Conservation (phyloP, 164 flowering plant genomes). For the Protea cynaroides region DNA sequence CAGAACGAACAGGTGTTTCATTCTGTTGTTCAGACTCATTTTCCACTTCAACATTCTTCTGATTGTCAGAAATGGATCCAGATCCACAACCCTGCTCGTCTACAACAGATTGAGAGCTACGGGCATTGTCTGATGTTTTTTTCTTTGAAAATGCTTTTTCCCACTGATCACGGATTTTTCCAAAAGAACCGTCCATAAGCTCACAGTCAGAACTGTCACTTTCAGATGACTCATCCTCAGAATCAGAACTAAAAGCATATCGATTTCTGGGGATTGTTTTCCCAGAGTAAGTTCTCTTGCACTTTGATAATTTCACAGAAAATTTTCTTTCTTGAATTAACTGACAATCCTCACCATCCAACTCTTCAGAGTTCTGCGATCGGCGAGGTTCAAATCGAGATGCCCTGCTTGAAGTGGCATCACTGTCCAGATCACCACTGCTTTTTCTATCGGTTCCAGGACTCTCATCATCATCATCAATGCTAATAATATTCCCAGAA, state of each 20-base stretch:
- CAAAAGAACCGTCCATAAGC: constrained; percentile 49
- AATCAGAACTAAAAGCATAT: constrained; percentile 32
- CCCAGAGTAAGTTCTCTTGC: constrained; percentile 27
- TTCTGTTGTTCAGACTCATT: constrained; percentile 10
- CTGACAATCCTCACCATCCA: constrained; percentile 30
- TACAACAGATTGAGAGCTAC: constrained; percentile 16
- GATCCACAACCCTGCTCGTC: constrained; percentile 33
- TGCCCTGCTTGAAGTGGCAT: constrained; percentile 33
- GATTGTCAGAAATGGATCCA: constrained; percentile 18
- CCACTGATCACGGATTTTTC: constrained; percentile 62
- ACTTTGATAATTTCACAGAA: constrained; percentile 36
- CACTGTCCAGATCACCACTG: constrained; percentile 27
- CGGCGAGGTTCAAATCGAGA: constrained; percentile 12
- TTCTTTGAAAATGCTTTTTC: constrained; percentile 52
- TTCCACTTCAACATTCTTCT: constrained; percentile 17
- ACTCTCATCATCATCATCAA: constrained; percentile 49
- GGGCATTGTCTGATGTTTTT: constrained; percentile 16
- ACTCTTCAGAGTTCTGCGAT: constrained; percentile 13
- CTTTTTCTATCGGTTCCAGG: constrained; percentile 14
- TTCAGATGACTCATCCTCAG: constrained; percentile 31
- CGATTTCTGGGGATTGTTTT: constrained; percentile 28
- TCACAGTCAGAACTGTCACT: constrained; percentile 75
- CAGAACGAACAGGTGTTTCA: constrained; percentile 19
- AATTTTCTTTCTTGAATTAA: constrained; percentile 19
- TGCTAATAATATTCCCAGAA: constrained; percentile 30